Conservation (phyloP, 2,329 filamentous ascomycete species). For the Phoma herbarum region DNA sequence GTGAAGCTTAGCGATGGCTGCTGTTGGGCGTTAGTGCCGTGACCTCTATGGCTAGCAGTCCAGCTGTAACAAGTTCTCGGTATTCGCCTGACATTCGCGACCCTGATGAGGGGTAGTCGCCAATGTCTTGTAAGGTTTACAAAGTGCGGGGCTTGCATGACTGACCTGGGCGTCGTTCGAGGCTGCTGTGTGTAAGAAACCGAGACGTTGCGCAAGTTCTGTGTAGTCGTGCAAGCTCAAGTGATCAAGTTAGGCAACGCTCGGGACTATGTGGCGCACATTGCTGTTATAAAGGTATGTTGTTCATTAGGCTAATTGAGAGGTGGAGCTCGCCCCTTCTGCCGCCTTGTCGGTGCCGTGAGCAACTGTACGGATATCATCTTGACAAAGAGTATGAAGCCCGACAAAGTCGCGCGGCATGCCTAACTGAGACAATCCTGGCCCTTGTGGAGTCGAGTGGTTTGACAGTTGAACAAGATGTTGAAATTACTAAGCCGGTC, state of each 20-base stretch:
- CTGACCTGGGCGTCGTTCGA: constrained; percentile 28
- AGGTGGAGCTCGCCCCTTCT: constrained; percentile 36
- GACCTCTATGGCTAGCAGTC: not conserved
- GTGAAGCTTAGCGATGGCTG: not conserved
- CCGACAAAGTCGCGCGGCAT: constrained; percentile 31
- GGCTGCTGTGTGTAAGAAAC: not conserved
- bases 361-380: constrained; percentile 19
- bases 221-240: not conserved
- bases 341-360: constrained; percentile 28
- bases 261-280: constrained; percentile 3
- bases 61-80: not conserved
- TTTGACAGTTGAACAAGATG: not conserved
- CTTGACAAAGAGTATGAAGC: constrained; percentile 29
- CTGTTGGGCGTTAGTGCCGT: constrained; percentile 3
- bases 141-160: constrained; percentile 25
- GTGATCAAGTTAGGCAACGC: not conserved
- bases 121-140: constrained; percentile 9
- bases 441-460: not conserved
- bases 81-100: not conserved
- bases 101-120: constrained; percentile 12
- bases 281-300: constrained; percentile 15
- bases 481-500: constrained; percentile 12
- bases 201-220: not conserved
- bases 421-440: constrained; percentile 24
- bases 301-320: constrained; percentile 48